phyloP scores from a whole-genome alignment of 2,329 filamentous ascomycete genomes.

The Basipetospora sp. region DNA sequence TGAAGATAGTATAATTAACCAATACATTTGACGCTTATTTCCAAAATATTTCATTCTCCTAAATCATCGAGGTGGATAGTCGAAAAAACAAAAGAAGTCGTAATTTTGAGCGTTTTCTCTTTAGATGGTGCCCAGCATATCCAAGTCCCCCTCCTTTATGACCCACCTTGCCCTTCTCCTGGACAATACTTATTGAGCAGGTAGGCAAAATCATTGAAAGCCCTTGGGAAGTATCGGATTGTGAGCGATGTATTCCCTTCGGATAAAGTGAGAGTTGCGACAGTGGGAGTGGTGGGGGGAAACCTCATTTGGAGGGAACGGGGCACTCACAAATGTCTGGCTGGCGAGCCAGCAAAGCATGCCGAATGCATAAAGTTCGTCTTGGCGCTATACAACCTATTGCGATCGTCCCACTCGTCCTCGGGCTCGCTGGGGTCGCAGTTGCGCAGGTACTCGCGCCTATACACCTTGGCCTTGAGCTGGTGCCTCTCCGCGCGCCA shows the following conservation, averaged over 20 bases:
- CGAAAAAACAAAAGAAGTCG: background rate
- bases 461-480: constrained; percentile 8
- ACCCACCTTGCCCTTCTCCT: background rate
- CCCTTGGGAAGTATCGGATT: background rate
- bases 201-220: background rate
- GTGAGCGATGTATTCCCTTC: background rate
- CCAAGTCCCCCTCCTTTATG: background rate
- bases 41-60: background rate
- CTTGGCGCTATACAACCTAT: constrained; percentile 12
- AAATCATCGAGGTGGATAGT: no score
- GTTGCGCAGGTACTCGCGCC: constrained; percentile 11
- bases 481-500: constrained; percentile 11
- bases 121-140: background rate
- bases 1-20: background rate
- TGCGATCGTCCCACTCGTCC: constrained; percentile 13
- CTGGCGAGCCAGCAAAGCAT: constrained; percentile 5
- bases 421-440: constrained; percentile 10
- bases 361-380: constrained; percentile 10
- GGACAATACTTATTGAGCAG: background rate
- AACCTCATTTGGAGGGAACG: background rate
- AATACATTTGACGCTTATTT: background rate
- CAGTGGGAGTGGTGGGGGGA: background rate
- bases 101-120: background rate
- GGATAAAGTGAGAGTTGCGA: background rate
- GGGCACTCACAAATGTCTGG: constrained; percentile 6